Evolutionary conservation across 2,329 filamentous ascomycete genomes (phyloP).

Genomic region (Dactylellina sp.): DNA sequence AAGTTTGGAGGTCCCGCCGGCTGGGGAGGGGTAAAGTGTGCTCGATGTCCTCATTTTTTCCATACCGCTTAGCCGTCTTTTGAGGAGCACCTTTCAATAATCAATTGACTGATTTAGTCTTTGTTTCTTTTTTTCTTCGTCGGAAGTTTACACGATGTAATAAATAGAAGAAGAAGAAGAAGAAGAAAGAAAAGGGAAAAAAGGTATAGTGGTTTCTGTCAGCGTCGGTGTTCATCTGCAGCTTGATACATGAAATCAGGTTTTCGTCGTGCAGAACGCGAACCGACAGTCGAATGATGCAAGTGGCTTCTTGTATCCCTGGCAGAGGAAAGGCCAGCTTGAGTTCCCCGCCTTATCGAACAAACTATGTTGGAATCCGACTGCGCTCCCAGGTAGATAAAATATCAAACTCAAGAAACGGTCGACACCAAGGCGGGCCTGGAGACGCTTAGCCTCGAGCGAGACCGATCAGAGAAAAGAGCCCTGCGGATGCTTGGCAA

Average conservation of each 20-base stretch:
- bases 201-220: background rate
- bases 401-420: too few species aligned
- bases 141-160: too few species aligned
- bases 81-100: too few species aligned
- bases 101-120: too few species aligned
- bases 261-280: conserved; percentile 3
- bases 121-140: too few species aligned
- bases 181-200: background rate
- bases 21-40: too few species aligned
- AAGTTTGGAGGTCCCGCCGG: too few species aligned
- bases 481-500: conserved; percentile 33
- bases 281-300: conserved; percentile 18
- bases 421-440: too few species aligned
- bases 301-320: conserved; percentile 11
- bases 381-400: conserved; percentile 3
- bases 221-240: background rate
- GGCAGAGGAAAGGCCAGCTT: background rate
- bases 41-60: too few species aligned
- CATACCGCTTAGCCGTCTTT: too few species aligned
- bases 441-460: too few species aligned
- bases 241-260: background rate
- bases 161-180: background rate
- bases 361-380: conserved; percentile 6
- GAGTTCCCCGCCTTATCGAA: background rate
- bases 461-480: conserved; percentile 11